A percentile compares a stretch with the other conserved stretches of the same genome.
Conservation (phyloP, 345 rosid species). For the Aquilaria sinensis region DNA sequence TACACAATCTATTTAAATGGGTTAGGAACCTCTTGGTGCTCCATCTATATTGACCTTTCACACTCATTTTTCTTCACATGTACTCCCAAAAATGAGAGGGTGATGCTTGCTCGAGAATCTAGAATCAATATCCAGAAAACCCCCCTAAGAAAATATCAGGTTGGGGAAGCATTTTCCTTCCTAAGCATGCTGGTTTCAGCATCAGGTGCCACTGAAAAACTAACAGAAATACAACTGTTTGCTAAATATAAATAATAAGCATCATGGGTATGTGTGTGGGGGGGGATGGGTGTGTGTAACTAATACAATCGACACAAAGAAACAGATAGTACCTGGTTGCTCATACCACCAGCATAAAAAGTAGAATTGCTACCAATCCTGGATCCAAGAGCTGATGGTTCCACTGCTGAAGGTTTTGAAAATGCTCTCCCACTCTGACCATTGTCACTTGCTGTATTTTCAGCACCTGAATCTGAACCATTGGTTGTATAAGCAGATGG, state of each 20-base stretch:
- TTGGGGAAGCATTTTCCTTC: background rate
- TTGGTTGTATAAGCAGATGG: conserved; percentile 19
- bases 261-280: background rate
- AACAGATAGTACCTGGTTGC: conserved; percentile 27
- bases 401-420: conserved; percentile 28
- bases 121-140: background rate
- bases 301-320: conserved; percentile 6
- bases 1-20: too few species aligned
- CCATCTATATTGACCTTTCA: too few species aligned
- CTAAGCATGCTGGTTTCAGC: background rate
- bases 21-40: too few species aligned
- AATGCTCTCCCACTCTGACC: conserved; percentile 23
- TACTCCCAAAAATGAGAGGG: too few species aligned
- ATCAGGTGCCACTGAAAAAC: background rate
- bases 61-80: too few species aligned
- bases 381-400: conserved; percentile 30
- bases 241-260: background rate
- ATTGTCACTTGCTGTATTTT: conserved; percentile 27
- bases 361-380: conserved; percentile 23
- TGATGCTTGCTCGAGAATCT: too few species aligned
- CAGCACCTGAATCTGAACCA: conserved; percentile 32
- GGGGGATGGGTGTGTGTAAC: background rate
- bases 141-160: background rate
- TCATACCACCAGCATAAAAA: conserved; percentile 23
- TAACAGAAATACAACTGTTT: background rate